phyloP scores from a whole-genome alignment of 805 yeast species.

The Wickerhamiella azyma region DNA sequence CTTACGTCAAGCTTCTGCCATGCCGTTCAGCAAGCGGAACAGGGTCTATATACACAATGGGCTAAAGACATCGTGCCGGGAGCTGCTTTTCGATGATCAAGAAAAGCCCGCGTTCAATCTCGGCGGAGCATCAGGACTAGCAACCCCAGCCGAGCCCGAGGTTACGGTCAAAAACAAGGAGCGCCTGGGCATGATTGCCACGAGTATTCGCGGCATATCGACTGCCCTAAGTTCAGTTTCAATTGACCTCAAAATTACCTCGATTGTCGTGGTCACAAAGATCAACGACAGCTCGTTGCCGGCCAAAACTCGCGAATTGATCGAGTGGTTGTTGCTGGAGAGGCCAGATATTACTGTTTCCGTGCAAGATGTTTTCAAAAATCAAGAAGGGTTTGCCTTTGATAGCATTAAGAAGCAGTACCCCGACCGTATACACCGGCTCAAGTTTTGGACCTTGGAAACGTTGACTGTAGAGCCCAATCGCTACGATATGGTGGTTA shows the following conservation, averaged over 20 bases:
- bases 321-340: slow-evolving; percentile 19
- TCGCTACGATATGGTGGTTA: slow-evolving; percentile 60
- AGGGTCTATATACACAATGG: slow-evolving; percentile 5
- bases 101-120: neutral
- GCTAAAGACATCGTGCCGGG: slow-evolving; percentile 1
- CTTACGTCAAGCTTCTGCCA: neutral
- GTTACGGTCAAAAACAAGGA: slow-evolving; percentile 21
- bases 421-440: slow-evolving; percentile 32
- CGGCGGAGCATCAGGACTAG: slow-evolving; percentile 11
- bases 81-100: neutral
- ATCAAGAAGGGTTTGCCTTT: slow-evolving; percentile 50
- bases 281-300: slow-evolving; percentile 18
- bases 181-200: slow-evolving; percentile 21
- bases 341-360: slow-evolving; percentile 34
- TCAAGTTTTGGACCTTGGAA: slow-evolving; percentile 50
- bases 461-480: slow-evolving; percentile 31
- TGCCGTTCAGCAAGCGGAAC: slow-evolving; percentile 3
- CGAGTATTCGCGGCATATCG: slow-evolving; percentile 21
- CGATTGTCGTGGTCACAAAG: slow-evolving; percentile 18
- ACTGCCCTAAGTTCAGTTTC: slow-evolving; percentile 19
- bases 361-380: slow-evolving; percentile 57
- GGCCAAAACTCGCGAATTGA: slow-evolving; percentile 13
- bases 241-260: slow-evolving; percentile 17
- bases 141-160: slow-evolving; percentile 17
- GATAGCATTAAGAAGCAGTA: slow-evolving; percentile 36